phyloP scores from a whole-genome alignment of 2,329 filamentous ascomycete species.

The Ustulina deusta region DNA sequence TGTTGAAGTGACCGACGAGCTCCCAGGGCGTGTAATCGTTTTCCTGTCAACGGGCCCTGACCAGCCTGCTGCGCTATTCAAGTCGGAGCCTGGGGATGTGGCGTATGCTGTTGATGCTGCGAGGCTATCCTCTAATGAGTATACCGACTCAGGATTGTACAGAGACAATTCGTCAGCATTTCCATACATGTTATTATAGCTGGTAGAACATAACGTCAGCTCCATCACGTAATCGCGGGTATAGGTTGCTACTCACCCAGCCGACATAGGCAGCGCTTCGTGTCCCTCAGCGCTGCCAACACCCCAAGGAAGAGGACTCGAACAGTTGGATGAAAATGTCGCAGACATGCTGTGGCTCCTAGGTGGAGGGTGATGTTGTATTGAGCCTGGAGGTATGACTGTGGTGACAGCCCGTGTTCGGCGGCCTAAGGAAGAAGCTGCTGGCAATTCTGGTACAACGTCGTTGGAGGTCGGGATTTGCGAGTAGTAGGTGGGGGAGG shows the following conservation, averaged over 20 bases:
- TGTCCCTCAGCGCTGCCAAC: slow-evolving; percentile 41
- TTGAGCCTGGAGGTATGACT: slow-evolving; percentile 39
- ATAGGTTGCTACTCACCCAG: slow-evolving; percentile 38
- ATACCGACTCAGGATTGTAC: slow-evolving; percentile 48
- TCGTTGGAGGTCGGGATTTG: slow-evolving; percentile 44
- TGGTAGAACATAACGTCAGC: slow-evolving; percentile 29
- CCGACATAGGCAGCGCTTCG: slow-evolving; percentile 45
- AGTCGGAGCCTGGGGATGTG: slow-evolving; percentile 46
- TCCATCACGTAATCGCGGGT: background rate
- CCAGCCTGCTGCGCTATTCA: slow-evolving; percentile 46
- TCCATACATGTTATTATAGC: slow-evolving; percentile 46
- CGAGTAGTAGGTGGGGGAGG: slow-evolving; percentile 44
- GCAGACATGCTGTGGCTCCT: slow-evolving; percentile 50
- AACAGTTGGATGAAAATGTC: slow-evolving; percentile 45
- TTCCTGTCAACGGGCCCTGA: slow-evolving; percentile 45
- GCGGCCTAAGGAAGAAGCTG: slow-evolving; percentile 38
- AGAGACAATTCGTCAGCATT: slow-evolving; percentile 47
- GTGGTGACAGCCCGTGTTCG: slow-evolving; percentile 46
- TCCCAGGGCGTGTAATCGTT: slow-evolving; percentile 38
- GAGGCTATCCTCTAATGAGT: slow-evolving; percentile 46
- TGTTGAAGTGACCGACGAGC: slow-evolving; percentile 43
- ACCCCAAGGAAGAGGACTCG: slow-evolving; percentile 47
- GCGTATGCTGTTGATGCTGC: slow-evolving; percentile 46
- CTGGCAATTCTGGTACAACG: slow-evolving; percentile 44
- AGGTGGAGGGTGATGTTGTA: slow-evolving; percentile 39